Percentiles rank a stretch among this genome's conserved stretches.
Conservation (phyloP, 768 basidiomycete genomes). For the Mycena leptocephala region DNA sequence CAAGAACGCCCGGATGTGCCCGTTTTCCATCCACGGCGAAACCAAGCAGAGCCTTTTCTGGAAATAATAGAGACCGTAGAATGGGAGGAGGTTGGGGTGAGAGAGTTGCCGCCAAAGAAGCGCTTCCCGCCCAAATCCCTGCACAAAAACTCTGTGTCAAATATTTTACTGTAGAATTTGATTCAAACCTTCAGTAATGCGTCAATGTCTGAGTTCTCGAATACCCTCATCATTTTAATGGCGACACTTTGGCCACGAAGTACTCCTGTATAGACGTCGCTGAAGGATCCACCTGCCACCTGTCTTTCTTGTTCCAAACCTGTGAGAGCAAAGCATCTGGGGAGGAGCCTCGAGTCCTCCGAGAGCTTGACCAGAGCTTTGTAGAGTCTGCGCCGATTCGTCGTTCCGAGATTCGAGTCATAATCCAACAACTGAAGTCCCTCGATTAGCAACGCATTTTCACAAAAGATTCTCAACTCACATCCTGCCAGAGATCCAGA, state of each 20-base stretch:
- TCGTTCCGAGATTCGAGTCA: background rate
- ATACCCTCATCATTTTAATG: constrained; percentile 32
- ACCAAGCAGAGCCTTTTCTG: constrained; percentile 39
- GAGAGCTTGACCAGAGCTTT: constrained; percentile 30
- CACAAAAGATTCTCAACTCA: too few species aligned
- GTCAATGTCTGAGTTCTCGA: constrained; percentile 14
- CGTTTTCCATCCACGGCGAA: constrained; percentile 48
- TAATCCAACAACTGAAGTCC: constrained; percentile 19
- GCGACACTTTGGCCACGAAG: constrained; percentile 23
- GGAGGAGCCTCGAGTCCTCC: background rate
- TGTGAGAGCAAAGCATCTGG: constrained; percentile 30
- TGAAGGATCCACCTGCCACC: too few species aligned
- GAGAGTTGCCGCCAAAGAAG: too few species aligned
- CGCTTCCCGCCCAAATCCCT: constrained; percentile 36
- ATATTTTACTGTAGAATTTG: too few species aligned
- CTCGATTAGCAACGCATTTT: too few species aligned
- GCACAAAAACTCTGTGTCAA: too few species aligned
- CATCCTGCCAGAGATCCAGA: too few species aligned
- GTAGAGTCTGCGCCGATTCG: background rate
- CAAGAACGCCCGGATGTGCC: constrained; percentile 40
- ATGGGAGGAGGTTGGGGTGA: constrained; percentile 40
- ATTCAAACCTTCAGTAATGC: too few species aligned
- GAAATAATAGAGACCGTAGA: constrained; percentile 38
- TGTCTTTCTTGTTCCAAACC: constrained; percentile 19
- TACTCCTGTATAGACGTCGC: constrained; percentile 27